A percentile compares a stretch with the other conserved stretches of the same genome.
Evolutionary conservation across 495 filamentous ascomycete genomes (phyloP).

Genomic region (Hypoxylon lienhwacheense): DNA sequence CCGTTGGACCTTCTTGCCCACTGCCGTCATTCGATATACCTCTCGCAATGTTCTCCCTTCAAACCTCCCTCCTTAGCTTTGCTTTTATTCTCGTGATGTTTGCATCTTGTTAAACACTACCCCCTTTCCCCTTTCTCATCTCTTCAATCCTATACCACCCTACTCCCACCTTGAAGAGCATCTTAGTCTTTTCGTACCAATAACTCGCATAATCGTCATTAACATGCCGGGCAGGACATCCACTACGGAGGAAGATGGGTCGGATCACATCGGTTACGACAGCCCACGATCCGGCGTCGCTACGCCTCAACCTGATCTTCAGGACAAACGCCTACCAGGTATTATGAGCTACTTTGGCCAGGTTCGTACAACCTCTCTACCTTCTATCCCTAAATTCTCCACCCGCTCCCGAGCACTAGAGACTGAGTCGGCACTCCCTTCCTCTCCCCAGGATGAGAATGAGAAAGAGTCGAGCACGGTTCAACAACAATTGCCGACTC

Average conservation of each 20-base stretch:
- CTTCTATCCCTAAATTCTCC: conserved; percentile 43
- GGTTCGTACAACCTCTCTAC: conserved; percentile 75
- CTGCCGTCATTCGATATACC: conserved; percentile 10
- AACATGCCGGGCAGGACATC: conserved; percentile 53
- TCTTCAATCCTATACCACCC: conserved; percentile 11
- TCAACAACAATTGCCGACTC: conserved; percentile 27
- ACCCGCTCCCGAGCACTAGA: conserved; percentile 43
- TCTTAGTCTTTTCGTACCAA: not conserved
- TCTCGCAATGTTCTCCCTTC: conserved; percentile 27
- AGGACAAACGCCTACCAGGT: conserved; percentile 86
- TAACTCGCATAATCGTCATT: conserved; percentile 42
- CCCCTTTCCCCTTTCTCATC: conserved; percentile 17
- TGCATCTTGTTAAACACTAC: conserved; percentile 36
- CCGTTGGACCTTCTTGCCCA: conserved; percentile 13
- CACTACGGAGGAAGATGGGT: conserved; percentile 64
- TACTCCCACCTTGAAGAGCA: conserved; percentile 12
- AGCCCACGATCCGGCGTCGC: conserved; percentile 82
- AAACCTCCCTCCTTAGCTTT: conserved; percentile 13
- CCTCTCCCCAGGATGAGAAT: conserved; percentile 40
- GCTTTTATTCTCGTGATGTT: conserved; percentile 24
- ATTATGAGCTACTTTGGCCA: conserved; percentile 95
- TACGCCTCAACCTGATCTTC: conserved; percentile 84
- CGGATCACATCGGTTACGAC: conserved; percentile 78
- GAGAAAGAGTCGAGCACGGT: conserved; percentile 41
- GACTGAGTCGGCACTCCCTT: conserved; percentile 41